phyloP scores from a whole-genome alignment of 1,284 basidiomycete genomes.

The Malassezia yamatoensis region DNA sequence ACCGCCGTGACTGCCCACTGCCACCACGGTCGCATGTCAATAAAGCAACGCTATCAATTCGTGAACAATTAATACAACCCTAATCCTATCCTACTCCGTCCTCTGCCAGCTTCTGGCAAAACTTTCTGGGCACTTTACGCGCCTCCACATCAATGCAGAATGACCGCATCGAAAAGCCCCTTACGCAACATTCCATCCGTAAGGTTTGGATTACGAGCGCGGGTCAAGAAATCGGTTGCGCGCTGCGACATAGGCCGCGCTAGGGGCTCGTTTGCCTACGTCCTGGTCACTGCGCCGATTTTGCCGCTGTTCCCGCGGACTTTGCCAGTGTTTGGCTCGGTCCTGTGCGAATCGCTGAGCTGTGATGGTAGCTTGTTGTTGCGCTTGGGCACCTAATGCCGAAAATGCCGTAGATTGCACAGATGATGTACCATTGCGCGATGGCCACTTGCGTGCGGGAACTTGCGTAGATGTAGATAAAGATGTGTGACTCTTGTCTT shows the following conservation, averaged over 20 bases:
- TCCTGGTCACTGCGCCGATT: background rate
- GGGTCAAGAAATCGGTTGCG: background rate
- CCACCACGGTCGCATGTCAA: background rate
- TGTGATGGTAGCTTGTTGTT: background rate
- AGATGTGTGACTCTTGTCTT: no score
- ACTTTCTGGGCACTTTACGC: background rate
- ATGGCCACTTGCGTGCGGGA: background rate
- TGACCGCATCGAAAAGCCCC: background rate
- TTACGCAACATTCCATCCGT: background rate
- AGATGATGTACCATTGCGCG: background rate
- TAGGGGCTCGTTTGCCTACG: background rate
- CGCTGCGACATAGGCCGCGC: background rate
- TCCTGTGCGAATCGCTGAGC: background rate
- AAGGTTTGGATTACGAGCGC: background rate
- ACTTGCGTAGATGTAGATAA: no score
- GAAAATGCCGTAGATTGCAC: conserved; percentile 2
- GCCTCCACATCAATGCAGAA: background rate
- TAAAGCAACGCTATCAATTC: no score
- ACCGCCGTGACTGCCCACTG: background rate
- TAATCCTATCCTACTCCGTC: background rate
- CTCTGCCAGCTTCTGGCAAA: background rate
- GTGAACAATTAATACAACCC: no score
- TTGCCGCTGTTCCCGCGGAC: background rate
- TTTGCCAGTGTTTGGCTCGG: background rate
- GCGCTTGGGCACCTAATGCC: background rate